These are phyloP conservation scores for Pichia terricola DNA, from an alignment of 1,139 yeast species.

Conservation along the genomic window DNA sequence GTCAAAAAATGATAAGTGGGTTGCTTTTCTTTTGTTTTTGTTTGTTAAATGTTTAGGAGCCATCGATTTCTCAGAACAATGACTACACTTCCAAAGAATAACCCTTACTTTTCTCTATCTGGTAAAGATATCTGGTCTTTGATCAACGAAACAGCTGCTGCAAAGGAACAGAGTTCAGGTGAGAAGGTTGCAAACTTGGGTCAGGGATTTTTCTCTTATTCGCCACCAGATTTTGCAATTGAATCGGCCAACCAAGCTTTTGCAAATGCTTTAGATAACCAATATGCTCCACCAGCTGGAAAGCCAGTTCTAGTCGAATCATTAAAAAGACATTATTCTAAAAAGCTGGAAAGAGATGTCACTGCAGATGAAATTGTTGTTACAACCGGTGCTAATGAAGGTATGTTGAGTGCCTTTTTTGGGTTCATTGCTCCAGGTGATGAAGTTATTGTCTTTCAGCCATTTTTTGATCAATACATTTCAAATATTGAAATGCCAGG, in stretches of 20 bases:
- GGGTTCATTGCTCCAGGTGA: conserved; percentile 84
- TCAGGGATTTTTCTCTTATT: conserved; percentile 92
- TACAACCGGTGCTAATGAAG: conserved; percentile 97
- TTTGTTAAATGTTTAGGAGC: background rate
- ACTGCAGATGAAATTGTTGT: conserved; percentile 61
- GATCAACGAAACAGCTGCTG: conserved; percentile 90
- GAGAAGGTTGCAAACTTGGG: conserved; percentile 80
- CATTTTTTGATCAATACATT: conserved; percentile 93
- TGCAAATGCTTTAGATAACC: conserved; percentile 65
- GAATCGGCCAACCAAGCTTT: conserved; percentile 75
- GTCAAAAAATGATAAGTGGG: background rate
- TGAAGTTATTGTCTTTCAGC: conserved; percentile 95
- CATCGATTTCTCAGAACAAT: background rate
- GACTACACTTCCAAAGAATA: conserved; percentile 30
- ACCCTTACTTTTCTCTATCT: conserved; percentile 56
- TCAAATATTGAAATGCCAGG: conserved; percentile 91
- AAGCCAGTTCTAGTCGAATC: conserved; percentile 66
- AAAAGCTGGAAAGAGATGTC: conserved; percentile 47
- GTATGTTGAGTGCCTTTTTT: conserved; percentile 74
- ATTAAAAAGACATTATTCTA: conserved; percentile 60
- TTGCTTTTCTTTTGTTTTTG: background rate
- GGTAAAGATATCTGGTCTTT: conserved; percentile 90
- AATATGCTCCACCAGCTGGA: conserved; percentile 88
- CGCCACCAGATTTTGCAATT: conserved; percentile 86
- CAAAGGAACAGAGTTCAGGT: conserved; percentile 51